A percentile compares a stretch with the other conserved stretches of the same genome.
phyloP scores from a whole-genome alignment of 495 filamentous ascomycete genomes.

The Xylaria scruposa region DNA sequence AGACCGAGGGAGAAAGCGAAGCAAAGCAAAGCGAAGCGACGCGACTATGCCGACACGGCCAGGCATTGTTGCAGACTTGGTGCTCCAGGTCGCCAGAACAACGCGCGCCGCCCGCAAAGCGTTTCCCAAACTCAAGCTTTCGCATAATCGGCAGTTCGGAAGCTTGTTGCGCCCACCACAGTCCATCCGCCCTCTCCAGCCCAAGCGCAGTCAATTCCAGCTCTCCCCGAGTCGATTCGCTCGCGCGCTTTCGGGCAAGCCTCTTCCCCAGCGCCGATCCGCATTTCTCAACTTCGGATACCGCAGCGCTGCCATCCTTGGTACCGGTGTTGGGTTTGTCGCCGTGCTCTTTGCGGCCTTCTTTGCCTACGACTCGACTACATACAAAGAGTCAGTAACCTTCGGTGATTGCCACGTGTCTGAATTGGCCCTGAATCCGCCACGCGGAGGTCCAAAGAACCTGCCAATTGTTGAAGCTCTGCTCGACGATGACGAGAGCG shows the following conservation, averaged over 20 bases:
- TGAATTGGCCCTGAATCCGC: constrained; percentile 78
- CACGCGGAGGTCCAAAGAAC: constrained; percentile 92
- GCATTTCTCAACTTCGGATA: constrained; percentile 56
- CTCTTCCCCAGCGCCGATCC: constrained; percentile 54
- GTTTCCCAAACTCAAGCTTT: background rate
- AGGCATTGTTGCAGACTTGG: constrained; percentile 13
- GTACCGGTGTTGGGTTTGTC: constrained; percentile 54
- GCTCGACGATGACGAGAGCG: constrained; percentile 85
- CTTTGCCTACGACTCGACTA: constrained; percentile 93
- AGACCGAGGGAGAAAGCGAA: background rate
- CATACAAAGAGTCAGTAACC: constrained; percentile 71
- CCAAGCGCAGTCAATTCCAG: constrained; percentile 28
- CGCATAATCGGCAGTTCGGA: constrained; percentile 29
- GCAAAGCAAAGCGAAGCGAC: background rate
- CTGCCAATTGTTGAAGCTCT: constrained; percentile 86
- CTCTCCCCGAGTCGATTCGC: constrained; percentile 27
- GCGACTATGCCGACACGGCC: constrained; percentile 26
- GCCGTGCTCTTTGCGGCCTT: constrained; percentile 71
- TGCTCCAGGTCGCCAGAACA: constrained; percentile 20
- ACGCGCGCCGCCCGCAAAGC: background rate
- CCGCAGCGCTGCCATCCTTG: constrained; percentile 57
- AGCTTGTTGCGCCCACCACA: constrained; percentile 30
- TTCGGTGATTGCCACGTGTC: constrained; percentile 81
- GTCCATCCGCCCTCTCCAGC: background rate
- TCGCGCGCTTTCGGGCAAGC: constrained; percentile 54